phyloP scores from a whole-genome alignment of 2,329 filamentous ascomycete genomes.

The Cladosporium sphaerospermum region DNA sequence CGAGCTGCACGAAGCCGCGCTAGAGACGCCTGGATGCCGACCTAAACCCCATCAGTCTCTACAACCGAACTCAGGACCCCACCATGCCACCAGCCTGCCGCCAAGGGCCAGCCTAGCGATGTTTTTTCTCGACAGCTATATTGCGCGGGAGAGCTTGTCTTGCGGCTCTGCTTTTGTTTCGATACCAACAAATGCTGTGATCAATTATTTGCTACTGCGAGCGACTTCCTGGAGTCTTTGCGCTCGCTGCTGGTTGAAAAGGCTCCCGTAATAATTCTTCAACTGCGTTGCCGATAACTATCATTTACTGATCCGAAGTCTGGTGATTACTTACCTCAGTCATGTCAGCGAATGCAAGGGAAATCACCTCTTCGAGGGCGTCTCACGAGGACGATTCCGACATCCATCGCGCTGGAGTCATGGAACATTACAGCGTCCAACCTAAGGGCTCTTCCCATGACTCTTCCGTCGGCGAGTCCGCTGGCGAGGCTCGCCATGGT shows the following conservation, averaged over 20 bases:
- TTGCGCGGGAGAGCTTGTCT: neutral
- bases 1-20: neutral
- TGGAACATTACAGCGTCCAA: constrained; percentile 27
- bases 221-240: constrained; percentile 54
- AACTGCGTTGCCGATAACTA: too few relatives aligned
- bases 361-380: neutral
- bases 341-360: constrained; percentile 14
- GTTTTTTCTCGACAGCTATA: constrained; percentile 11
- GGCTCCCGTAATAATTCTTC: constrained; percentile 34
- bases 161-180: neutral
- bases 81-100: constrained; percentile 9
- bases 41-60: neutral
- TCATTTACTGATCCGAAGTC: neutral
- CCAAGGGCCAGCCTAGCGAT: constrained; percentile 5
- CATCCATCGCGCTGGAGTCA: constrained; percentile 13
- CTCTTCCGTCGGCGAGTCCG: constrained; percentile 17
- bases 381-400: constrained; percentile 12
- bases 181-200: constrained; percentile 1
- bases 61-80: constrained; percentile 8
- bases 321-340: neutral
- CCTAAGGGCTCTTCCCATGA: constrained; percentile 24
- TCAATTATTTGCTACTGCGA: constrained; percentile 28
- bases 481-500: constrained; percentile 27
- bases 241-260: constrained; percentile 44
- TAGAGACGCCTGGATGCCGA: neutral